Evolutionary conservation across 768 basidiomycete species (phyloP).

Genomic region (Trametes punicea): DNA sequence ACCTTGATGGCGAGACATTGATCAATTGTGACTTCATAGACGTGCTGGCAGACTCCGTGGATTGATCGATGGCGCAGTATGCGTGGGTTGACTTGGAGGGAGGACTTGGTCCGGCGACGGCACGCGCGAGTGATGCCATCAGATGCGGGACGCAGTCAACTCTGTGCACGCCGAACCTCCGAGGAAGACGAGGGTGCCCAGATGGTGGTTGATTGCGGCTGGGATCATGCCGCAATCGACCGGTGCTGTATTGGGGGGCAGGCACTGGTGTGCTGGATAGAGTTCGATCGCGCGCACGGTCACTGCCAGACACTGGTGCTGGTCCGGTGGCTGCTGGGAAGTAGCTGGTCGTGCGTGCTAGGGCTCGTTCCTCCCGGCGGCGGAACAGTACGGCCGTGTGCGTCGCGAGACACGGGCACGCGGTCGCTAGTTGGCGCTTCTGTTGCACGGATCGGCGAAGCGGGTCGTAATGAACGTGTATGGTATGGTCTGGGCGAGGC

Average conservation of each 20-base stretch:
- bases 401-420: too few species aligned
- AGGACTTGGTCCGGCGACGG: too few species aligned
- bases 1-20: not conserved
- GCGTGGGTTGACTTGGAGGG: too few species aligned
- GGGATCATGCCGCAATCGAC: conserved; percentile 7
- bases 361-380: too few species aligned
- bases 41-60: not conserved
- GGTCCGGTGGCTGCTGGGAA: too few species aligned
- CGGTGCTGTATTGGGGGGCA: conserved; percentile 3
- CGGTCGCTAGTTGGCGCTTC: too few species aligned
- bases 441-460: too few species aligned
- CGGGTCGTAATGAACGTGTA: not conserved
- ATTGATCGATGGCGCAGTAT: not conserved
- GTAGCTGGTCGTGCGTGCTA: too few species aligned
- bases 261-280: not conserved
- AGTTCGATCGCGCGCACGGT: not conserved
- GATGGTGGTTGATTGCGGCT: conserved; percentile 14
- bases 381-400: too few species aligned
- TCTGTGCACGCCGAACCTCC: too few species aligned
- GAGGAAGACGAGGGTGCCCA: conserved; percentile 3
- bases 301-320: too few species aligned
- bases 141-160: not conserved
- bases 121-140: conserved; percentile 10
- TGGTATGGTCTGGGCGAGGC: not conserved
- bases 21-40: too few species aligned